Conservation (phyloP, 1,284 basidiomycete genomes). For the Boletus hoseneyae region DNA sequence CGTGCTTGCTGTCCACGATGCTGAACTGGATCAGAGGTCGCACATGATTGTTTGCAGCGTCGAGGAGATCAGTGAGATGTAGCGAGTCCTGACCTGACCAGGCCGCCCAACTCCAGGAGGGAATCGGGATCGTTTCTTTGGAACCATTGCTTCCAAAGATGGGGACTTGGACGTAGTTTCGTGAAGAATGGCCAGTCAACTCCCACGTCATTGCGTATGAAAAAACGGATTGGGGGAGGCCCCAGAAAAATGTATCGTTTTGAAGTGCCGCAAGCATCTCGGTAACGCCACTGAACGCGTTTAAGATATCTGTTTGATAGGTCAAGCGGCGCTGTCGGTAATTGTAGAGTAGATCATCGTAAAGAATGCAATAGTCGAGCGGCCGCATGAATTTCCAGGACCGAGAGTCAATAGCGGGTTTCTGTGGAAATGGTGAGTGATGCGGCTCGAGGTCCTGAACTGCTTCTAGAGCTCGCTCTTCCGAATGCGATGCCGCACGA, state of each 20-base stretch:
- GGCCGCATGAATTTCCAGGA: constrained; percentile 4
- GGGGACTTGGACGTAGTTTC: constrained; percentile 11
- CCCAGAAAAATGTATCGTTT: constrained; percentile 19
- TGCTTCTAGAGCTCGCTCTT: constrained; percentile 15
- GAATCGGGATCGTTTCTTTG: constrained; percentile 7
- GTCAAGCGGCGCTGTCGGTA: constrained; percentile 16
- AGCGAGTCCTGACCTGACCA: constrained; percentile 7
- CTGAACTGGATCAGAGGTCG: constrained; percentile 10
- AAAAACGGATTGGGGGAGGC: constrained; percentile 19
- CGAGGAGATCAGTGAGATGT: not conserved
- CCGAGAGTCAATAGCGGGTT: not conserved
- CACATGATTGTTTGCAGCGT: not conserved
- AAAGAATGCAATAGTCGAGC: not conserved
- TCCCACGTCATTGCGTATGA: constrained; percentile 14
- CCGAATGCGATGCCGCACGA: constrained; percentile 11
- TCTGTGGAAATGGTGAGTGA: constrained; percentile 5
- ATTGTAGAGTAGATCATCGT: constrained; percentile 1
- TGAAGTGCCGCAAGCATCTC: constrained; percentile 14
- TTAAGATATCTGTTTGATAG: constrained; percentile 18
- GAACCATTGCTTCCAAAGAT: constrained; percentile 7
- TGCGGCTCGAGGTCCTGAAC: constrained; percentile 1
- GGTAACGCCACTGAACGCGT: constrained; percentile 18
- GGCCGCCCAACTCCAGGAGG: constrained; percentile 24
- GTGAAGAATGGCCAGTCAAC: constrained; percentile 1
- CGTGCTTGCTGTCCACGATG: constrained; percentile 6